phyloP scores from a whole-genome alignment of 1,284 basidiomycete genomes.

The Pterula multifida region DNA sequence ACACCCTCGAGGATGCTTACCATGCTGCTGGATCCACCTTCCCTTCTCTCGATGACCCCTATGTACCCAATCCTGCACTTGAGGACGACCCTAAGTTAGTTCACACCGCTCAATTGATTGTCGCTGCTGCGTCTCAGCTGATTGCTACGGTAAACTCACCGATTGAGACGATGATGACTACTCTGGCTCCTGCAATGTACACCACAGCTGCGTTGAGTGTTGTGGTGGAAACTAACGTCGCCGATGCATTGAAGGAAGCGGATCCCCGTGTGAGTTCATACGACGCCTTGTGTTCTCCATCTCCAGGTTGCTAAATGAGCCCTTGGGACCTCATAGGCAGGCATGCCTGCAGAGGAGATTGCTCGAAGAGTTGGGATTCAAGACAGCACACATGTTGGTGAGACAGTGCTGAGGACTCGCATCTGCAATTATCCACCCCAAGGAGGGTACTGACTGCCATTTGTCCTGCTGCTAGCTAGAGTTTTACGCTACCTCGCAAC shows the following conservation, averaged over 20 bases:
- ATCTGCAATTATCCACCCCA: background rate
- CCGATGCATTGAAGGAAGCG: background rate
- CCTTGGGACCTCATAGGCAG: background rate
- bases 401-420: background rate
- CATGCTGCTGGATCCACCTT: background rate
- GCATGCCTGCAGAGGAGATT: constrained; percentile 2
- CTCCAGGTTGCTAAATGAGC: background rate
- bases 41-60: background rate
- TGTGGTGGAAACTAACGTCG: background rate
- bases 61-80: background rate
- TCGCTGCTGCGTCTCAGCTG: background rate
- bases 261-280: background rate
- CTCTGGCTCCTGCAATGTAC: background rate
- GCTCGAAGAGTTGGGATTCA: no score
- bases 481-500: constrained; percentile 1
- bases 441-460: background rate
- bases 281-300: background rate
- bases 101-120: background rate
- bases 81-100: background rate
- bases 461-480: background rate
- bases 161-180: background rate
- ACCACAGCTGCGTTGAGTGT: background rate
- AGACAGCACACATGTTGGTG: no score
- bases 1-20: background rate
- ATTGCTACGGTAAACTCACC: background rate